These are phyloP conservation scores for Cladorrhinum sp. DNA, from an alignment of 2,329 filamentous ascomycete genomes.

Conservation along the genomic window DNA sequence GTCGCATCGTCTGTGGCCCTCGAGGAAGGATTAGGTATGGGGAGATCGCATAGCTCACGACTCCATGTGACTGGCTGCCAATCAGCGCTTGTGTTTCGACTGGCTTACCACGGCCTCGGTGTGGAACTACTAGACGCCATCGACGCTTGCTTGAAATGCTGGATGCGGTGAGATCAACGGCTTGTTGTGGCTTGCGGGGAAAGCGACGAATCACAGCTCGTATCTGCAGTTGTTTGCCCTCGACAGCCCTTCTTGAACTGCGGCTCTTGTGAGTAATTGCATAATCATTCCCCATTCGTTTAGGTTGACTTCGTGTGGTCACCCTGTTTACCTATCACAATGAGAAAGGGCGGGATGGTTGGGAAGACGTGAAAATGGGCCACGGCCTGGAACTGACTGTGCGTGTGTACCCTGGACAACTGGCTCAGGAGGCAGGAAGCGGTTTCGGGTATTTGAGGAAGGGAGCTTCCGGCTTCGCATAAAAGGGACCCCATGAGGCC, in stretches of 20 bases:
- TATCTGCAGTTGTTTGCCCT: not conserved
- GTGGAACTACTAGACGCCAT: not conserved
- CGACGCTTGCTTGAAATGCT: not conserved
- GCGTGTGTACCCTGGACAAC: conserved; percentile 3
- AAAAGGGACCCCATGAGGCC: not conserved
- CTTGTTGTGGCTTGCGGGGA: conserved; percentile 16
- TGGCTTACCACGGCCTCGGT: conserved; percentile 5
- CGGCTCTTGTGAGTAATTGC: not conserved
- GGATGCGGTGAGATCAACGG: conserved; percentile 8
- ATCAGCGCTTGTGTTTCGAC: conserved; percentile 17
- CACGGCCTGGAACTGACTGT: conserved; percentile 3
- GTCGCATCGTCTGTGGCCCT: not conserved
- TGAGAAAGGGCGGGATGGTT: not conserved
- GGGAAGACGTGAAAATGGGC: not conserved
- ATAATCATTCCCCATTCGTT: not conserved
- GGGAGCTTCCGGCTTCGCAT: conserved; percentile 7
- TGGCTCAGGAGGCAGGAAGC: conserved; percentile 1
- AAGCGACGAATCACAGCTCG: not conserved
- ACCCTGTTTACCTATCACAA: not conserved
- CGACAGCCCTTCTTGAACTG: not conserved
- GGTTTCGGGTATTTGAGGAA: conserved; percentile 14
- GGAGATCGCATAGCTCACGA: conserved; percentile 3
- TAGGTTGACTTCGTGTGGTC: not conserved
- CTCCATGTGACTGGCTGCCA: conserved; percentile 18
- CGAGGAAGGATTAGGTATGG: not conserved